These are phyloP conservation scores for Isoetes engelmannii DNA, from an alignment of 83 land plant genomes.

Conservation along the genomic window DNA sequence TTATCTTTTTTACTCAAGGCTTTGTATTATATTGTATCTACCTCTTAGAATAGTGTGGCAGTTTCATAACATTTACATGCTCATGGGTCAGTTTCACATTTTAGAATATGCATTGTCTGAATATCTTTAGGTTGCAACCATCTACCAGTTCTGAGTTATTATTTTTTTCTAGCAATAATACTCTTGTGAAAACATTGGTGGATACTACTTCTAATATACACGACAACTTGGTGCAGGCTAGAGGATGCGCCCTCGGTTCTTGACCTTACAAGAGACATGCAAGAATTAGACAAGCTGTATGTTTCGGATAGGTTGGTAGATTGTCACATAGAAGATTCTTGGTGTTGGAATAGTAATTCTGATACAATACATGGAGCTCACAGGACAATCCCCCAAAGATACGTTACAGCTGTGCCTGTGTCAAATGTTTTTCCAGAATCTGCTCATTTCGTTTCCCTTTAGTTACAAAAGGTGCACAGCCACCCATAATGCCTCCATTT, in stretches of 20 bases:
- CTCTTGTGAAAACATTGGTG: no score
- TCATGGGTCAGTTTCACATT: no score
- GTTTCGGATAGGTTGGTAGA: constrained; percentile 3
- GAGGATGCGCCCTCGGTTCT: neutral
- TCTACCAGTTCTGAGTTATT: no score
- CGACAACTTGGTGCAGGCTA: neutral
- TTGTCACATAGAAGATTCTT: neutral
- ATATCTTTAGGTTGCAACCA: no score
- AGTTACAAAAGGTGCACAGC: neutral
- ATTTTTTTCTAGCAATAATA: no score
- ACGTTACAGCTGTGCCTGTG: neutral
- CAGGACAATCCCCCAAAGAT: neutral
- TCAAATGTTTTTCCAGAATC: neutral
- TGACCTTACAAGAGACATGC: neutral
- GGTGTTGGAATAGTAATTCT: neutral
- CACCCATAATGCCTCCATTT: no score
- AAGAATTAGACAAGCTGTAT: constrained; percentile 2
- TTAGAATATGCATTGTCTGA: no score
- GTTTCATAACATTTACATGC: no score
- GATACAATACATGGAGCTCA: neutral
- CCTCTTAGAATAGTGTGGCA: no score
- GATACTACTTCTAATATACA: no score
- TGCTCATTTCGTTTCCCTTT: neutral
- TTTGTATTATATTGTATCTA: neutral
- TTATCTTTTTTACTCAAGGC: neutral